Base-by-base conservation (phyloP, 345 rosid genomes). In the Ailanthus altissimus region DNA sequence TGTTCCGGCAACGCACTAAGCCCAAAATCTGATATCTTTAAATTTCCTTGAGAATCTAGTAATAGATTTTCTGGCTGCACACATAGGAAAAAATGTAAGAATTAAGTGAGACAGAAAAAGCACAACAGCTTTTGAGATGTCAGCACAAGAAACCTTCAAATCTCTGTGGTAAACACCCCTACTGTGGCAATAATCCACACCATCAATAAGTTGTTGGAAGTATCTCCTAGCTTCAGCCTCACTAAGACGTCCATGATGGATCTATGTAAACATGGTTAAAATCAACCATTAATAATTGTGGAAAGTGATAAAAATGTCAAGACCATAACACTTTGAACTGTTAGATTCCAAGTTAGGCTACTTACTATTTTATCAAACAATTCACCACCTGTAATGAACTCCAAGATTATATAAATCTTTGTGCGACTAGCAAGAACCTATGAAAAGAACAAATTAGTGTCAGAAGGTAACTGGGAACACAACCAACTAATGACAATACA, bases 341-440 rank as follows among this genome's bases (percentile, higher is more conserved):
- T 47, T 68, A 51, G 56, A 60, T 10, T 26, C 28, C 56, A 73
- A 62, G 73, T 75, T 28, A 77, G 80, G 75, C 75, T 70, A 85
- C 98, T 92, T 82, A 94, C 98, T 38, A 92, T 93, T 85, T 93
- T 93, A 87, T 96, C 99, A 61, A 96, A 96, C 88, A 96, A 79
- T 86, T 96, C 98, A 70, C 99, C 97, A 61, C 99, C 99, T 0
- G 98, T 93, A 79, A 96, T 93, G 86, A 86, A 95, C 90, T 96
- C 98, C 81, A 96, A 81, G 82, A 96, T 96, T 49, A 96, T 96
- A 77, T 96, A 93, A 76, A 96, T 93, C 89, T 92, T 96, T 12
- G 93, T 91, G 3, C 97, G 92, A 78, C 97, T 96, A 26, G 99
- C 98, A 71, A 96, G 62, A 72, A 96, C 97, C 99, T 95, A 81